Percentiles rank a stretch among this genome's conserved stretches.
Evolutionary conservation across 2,329 filamentous ascomycete species (phyloP).

Genomic region (Fusarium devonianum): DNA sequence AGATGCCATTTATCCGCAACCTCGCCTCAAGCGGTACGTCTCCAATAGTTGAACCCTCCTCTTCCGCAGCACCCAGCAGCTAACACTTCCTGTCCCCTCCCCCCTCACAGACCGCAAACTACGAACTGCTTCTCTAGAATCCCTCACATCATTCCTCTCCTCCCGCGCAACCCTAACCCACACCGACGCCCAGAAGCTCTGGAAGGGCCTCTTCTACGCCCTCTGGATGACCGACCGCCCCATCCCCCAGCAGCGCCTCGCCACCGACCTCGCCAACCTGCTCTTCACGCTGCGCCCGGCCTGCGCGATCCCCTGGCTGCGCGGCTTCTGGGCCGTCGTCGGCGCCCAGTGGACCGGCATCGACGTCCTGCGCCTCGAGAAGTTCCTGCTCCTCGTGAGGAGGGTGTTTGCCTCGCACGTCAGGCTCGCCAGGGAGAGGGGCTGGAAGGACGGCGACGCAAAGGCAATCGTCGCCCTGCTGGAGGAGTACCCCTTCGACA

Average conservation of each 20-base stretch:
- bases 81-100: slow-evolving; percentile 3
- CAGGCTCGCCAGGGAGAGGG: slow-evolving; percentile 49
- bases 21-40: slow-evolving; percentile 81
- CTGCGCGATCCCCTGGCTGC: slow-evolving; percentile 58
- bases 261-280: slow-evolving; percentile 77
- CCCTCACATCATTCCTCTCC: slow-evolving; percentile 79
- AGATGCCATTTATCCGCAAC: slow-evolving; percentile 80
- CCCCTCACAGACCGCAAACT: slow-evolving; percentile 80
- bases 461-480: slow-evolving; percentile 42
- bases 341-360: slow-evolving; percentile 75
- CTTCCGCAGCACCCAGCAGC: background rate
- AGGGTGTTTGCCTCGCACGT: slow-evolving; percentile 79
- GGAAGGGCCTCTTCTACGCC: slow-evolving; percentile 93
- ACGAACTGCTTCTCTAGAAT: slow-evolving; percentile 78
- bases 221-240: slow-evolving; percentile 95
- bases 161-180: slow-evolving; percentile 65
- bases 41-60: too few species aligned
- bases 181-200: slow-evolving; percentile 83
- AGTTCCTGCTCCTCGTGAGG: slow-evolving; percentile 86
- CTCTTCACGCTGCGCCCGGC: slow-evolving; percentile 60
- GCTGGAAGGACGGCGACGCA: slow-evolving; percentile 44
- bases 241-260: slow-evolving; percentile 84
- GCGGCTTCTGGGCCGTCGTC: slow-evolving; percentile 76
- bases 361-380: slow-evolving; percentile 84
- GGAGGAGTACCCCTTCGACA: slow-evolving; percentile 45